These are phyloP conservation scores for Striga asiatica DNA, from an alignment of 257 asterid species.

Conservation along the genomic window DNA sequence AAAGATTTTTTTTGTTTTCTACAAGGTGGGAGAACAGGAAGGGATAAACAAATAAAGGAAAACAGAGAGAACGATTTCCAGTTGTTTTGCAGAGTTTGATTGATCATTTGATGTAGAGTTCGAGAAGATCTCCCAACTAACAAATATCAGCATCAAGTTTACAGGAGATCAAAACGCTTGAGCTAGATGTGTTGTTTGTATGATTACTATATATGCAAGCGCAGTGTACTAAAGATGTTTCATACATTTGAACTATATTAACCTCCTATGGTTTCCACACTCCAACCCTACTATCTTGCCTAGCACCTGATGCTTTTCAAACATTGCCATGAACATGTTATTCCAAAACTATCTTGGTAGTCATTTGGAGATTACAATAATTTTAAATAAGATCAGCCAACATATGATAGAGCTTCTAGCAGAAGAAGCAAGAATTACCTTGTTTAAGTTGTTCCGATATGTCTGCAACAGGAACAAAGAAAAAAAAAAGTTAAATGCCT, in stretches of 20 bases:
- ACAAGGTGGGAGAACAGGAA: not conserved
- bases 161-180: not conserved
- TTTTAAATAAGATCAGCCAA: not conserved
- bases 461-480: conserved; percentile 51
- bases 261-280: too few species aligned
- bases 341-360: not conserved
- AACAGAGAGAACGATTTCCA: not conserved
- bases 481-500: conserved; percentile 18
- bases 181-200: not conserved
- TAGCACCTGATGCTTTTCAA: too few species aligned
- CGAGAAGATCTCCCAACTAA: too few species aligned
- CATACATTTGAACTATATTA: not conserved
- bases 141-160: not conserved
- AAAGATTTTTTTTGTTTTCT: not conserved
- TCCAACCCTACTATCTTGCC: too few species aligned
- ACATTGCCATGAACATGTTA: too few species aligned
- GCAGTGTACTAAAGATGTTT: not conserved
- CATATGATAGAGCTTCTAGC: conserved; percentile 15
- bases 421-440: conserved; percentile 40
- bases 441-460: conserved; percentile 91
- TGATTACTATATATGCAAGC: not conserved
- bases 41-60: not conserved
- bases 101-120: not conserved
- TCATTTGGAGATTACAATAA: not conserved
- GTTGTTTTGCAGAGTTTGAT: too few species aligned